Evolutionary conservation across 352 stramenopile species (phyloP).

Genomic region (Pythium rishiriense): DNA sequence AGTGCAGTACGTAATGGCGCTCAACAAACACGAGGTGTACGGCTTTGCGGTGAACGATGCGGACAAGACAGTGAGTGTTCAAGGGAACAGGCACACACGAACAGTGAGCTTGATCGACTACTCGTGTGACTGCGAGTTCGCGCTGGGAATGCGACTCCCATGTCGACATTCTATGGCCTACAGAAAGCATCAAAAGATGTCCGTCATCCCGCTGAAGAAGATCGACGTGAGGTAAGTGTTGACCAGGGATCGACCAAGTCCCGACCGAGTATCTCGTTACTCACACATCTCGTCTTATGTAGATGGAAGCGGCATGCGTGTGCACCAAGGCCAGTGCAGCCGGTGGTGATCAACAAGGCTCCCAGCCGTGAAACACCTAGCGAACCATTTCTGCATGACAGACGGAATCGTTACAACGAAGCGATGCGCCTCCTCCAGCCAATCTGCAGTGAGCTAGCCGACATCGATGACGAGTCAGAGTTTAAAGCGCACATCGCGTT

Average conservation of each 20-base stretch:
- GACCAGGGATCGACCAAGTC: not conserved
- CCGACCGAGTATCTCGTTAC: not conserved
- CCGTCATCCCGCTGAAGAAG: slow-evolving; percentile 10
- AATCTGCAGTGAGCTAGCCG: slow-evolving; percentile 5
- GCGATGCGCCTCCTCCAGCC: slow-evolving; percentile 4
- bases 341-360: not conserved
- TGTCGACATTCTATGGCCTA: slow-evolving; percentile 29
- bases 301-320: slow-evolving; percentile 4
- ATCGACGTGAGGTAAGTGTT: slow-evolving; percentile 13
- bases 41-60: slow-evolving; percentile 1
- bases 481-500: not conserved
- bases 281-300: not conserved
- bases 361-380: not conserved
- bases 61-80: not conserved
- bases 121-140: slow-evolving; percentile 24
- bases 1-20: slow-evolving; percentile 13
- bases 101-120: slow-evolving; percentile 1
- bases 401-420: slow-evolving; percentile 8
- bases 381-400: not conserved
- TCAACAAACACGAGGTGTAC: slow-evolving; percentile 15
- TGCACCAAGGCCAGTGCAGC: not conserved
- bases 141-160: slow-evolving; percentile 14
- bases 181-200: not conserved
- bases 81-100: not conserved
- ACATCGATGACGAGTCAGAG: slow-evolving; percentile 1